phyloP scores from a whole-genome alignment of 306 rosid species.

The Vigna angularis region DNA sequence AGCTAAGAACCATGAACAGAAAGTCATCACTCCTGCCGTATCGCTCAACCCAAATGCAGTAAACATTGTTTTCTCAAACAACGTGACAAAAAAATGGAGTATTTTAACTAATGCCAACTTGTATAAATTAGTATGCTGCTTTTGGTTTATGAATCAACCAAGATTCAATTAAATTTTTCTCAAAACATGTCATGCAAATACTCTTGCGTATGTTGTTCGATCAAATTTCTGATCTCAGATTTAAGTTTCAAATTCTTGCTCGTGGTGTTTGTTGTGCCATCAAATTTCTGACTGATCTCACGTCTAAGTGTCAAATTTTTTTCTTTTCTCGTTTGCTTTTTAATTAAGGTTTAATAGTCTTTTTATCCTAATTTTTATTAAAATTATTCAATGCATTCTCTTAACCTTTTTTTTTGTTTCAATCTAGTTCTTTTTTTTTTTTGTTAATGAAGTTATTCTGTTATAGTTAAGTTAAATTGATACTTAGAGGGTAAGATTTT shows the following conservation, averaged over 20 bases:
- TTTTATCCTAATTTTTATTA: too few species aligned
- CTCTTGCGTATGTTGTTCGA: background rate
- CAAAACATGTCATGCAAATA: background rate
- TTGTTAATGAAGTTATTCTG: too few species aligned
- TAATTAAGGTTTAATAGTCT: too few species aligned
- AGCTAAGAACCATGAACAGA: constrained; percentile 67
- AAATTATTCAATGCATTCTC: too few species aligned
- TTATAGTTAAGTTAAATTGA: too few species aligned
- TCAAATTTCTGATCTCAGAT: constrained; percentile 20
- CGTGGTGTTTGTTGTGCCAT: too few species aligned
- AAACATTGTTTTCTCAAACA: constrained; percentile 41
- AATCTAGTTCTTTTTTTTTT: too few species aligned
- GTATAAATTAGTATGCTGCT: background rate
- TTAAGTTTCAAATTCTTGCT: background rate
- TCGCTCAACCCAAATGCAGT: constrained; percentile 57
- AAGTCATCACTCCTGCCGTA: constrained; percentile 74
- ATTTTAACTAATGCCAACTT: constrained; percentile 7
- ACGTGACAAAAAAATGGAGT: background rate
- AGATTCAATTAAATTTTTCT: constrained; percentile 5
- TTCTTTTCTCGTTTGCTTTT: background rate
- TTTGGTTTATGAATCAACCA: constrained; percentile 9
- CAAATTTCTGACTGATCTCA: background rate
- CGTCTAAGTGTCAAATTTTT: background rate
- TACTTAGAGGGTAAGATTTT: too few species aligned
- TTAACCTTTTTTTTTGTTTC: too few species aligned